Conservation (phyloP, 2,329 filamentous ascomycete species). For the Chalaropsis thielavioides region DNA sequence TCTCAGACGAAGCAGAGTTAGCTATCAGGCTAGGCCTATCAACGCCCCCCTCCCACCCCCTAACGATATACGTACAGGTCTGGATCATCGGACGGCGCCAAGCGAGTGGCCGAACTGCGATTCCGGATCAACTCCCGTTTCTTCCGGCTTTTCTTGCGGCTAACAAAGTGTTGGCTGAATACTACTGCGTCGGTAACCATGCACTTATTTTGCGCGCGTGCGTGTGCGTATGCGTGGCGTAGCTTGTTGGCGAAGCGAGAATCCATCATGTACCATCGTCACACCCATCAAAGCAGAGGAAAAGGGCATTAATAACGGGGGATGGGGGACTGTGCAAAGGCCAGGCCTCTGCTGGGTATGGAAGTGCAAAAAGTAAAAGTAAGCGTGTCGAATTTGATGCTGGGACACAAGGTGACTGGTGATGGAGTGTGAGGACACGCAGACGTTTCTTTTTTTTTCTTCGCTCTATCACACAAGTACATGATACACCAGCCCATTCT, state of each 20-base stretch:
- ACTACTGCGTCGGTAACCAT: background rate
- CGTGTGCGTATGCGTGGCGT: background rate
- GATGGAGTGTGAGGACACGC: too few relatives aligned
- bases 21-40: background rate
- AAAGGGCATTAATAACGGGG: background rate
- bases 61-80: background rate
- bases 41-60: too few relatives aligned
- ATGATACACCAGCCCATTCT: too few relatives aligned
- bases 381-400: too few relatives aligned
- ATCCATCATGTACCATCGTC: background rate
- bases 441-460: background rate
- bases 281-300: background rate
- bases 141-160: background rate
- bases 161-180: slow-evolving; percentile 5
- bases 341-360: background rate
- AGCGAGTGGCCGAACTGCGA: background rate
- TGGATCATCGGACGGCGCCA: background rate
- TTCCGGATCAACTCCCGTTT: background rate
- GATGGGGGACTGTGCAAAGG: background rate
- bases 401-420: too few relatives aligned
- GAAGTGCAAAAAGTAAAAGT: background rate
- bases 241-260: background rate
- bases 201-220: background rate
- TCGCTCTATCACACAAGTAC: too few relatives aligned
- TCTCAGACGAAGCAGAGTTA: background rate